Base-by-base conservation (phyloP, 2,329 filamentous ascomycete species). In the Trichoderma oligosporum region DNA sequence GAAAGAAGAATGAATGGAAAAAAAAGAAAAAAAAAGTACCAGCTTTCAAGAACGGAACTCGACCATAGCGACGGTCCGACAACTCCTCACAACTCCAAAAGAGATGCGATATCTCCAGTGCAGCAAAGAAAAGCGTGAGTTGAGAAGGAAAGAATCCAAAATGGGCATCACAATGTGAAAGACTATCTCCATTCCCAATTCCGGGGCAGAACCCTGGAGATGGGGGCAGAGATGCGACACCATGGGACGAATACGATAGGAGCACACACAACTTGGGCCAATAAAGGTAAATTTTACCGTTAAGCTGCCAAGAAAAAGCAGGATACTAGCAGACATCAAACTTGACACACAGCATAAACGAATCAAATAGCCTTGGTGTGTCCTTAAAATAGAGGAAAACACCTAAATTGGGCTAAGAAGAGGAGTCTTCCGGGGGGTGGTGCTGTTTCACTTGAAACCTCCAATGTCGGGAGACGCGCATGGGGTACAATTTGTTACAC, bases 371-470 rank as follows among this genome's bases (percentile, higher is more conserved):
- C 20, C 20, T 18, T 24, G 9, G 45, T 33, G 36, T 31, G 47
- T 18, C 36, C 12, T 29, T 9, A 25, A 20, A 41, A 41, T 16
- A 27, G 36, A 12, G 33, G 24, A 18, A 29, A 35, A 33, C 48
- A 31, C 35, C 45, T 36, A 25, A 38, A 44, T 49, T 36, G 54
- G 54, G 45, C 54, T 52, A 33, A 44, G 45, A 44, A 20, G 51
- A 18, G 57, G 51, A 56, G 53, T 12, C 38, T 39, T 22, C 47
- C 20, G n/a, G 22, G 45, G 46, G 39, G 39, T 53, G 47, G 56
- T 46, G 44, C 35, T 24, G 75, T 78, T 75, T 77, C 72, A 73
- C 65, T 62, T 76, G 77, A 79, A 78, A 78, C 75, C 65, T 64
- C 67, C 71, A 65, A 66, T 66, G 76, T 79, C 71, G 71, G 77